These are phyloP conservation scores for Tetrapisispora fleetii DNA, from an alignment of 805 yeast species.

Conservation along the genomic window DNA sequence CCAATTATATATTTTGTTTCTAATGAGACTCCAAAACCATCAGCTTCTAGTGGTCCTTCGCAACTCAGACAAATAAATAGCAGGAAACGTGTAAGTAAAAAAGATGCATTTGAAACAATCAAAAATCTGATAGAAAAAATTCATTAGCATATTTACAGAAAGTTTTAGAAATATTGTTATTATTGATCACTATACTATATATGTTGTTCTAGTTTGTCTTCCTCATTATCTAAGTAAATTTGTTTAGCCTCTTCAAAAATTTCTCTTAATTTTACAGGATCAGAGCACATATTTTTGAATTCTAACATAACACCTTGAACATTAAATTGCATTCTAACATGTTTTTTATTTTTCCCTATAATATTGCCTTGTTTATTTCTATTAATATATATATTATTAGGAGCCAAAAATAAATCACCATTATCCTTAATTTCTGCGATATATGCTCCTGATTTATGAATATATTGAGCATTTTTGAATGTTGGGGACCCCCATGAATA, in stretches of 20 bases:
- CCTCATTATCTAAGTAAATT: slow-evolving; percentile 32
- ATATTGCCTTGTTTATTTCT: slow-evolving; percentile 46
- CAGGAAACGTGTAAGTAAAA: slow-evolving; percentile 27
- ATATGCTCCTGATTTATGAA: slow-evolving; percentile 82
- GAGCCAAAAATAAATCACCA: slow-evolving; percentile 73
- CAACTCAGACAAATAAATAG: slow-evolving; percentile 7
- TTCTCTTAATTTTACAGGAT: slow-evolving; percentile 37
- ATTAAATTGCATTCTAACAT: slow-evolving; percentile 38
- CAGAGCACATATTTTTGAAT: slow-evolving; percentile 53
- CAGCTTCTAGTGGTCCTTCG: neutral
- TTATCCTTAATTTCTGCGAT: slow-evolving; percentile 76
- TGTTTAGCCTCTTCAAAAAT: slow-evolving; percentile 52
- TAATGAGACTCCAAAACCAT: neutral
- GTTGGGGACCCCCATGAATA: slow-evolving; percentile 90
- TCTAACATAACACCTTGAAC: slow-evolving; percentile 66
- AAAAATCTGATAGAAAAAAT: slow-evolving; percentile 19
- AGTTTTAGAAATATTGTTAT: neutral
- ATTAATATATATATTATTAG: slow-evolving; percentile 75
- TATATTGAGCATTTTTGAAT: slow-evolving; percentile 77
- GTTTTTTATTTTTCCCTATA: slow-evolving; percentile 24
- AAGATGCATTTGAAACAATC: slow-evolving; percentile 27
- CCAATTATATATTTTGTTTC: neutral
- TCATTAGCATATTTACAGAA: neutral
- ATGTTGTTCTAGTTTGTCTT: slow-evolving; percentile 16
- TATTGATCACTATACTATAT: neutral